These are phyloP conservation scores for Oleoguttula mirabilis DNA, from an alignment of 495 filamentous ascomycete species.

Conservation along the genomic window DNA sequence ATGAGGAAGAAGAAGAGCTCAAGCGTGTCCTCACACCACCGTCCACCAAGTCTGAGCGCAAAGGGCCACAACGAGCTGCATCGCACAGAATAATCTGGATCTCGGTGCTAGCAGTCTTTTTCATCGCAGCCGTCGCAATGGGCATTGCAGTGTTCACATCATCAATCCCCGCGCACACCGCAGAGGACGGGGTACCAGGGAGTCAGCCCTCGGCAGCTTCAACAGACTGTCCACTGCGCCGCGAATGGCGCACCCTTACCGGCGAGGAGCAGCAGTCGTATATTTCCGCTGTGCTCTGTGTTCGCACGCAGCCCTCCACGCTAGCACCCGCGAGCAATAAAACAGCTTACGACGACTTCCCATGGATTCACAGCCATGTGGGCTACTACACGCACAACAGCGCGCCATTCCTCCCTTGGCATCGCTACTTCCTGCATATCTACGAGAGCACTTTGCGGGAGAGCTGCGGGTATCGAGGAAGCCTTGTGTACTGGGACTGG, in stretches of 20 bases:
- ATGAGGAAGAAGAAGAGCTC: constrained; percentile 3
- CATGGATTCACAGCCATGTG: constrained; percentile 14
- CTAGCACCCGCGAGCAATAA: constrained; percentile 1
- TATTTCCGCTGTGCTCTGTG: constrained; percentile 14
- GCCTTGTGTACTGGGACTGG: constrained; percentile 13
- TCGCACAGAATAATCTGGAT: neutral
- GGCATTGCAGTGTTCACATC: neutral
- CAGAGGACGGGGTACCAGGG: neutral
- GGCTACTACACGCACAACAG: constrained; percentile 16
- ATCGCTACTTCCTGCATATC: constrained; percentile 14
- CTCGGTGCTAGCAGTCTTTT: neutral
- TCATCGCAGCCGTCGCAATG: neutral
- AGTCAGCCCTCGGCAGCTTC: neutral
- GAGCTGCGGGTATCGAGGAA: constrained; percentile 6
- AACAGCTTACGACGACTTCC: constrained; percentile 14
- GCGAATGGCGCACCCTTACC: constrained; percentile 15
- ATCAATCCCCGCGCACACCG: neutral
- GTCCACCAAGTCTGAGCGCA: neutral
- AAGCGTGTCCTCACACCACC: neutral
- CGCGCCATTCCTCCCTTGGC: constrained; percentile 16
- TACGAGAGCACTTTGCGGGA: constrained; percentile 11
- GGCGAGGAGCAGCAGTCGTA: constrained; percentile 4
- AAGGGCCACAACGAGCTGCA: neutral
- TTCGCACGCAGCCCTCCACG: constrained; percentile 9
- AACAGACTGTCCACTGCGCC: constrained; percentile 2